Percentiles rank a stretch among this genome's conserved stretches.
Evolutionary conservation across 75 land plant species (phyloP).

Genomic region (Pinus tabuliformis): DNA sequence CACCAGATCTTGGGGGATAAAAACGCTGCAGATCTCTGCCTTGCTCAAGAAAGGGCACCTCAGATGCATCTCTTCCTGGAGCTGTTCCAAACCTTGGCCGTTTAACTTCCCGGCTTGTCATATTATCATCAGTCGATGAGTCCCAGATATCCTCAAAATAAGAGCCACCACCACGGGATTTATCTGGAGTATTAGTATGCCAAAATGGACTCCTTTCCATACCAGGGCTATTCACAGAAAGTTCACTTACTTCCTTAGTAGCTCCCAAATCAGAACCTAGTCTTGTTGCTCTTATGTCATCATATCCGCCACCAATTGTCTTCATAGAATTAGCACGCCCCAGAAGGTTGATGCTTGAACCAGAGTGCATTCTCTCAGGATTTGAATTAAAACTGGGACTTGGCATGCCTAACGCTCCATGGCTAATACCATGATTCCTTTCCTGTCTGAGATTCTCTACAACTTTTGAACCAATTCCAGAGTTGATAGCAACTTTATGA

Average conservation of each 20-base stretch:
- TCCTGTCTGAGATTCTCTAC: slow-evolving; percentile 17
- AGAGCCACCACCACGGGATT: slow-evolving; percentile 13
- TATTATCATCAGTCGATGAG: slow-evolving; percentile 26
- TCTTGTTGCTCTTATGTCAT: slow-evolving; percentile 19
- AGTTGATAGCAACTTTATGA: slow-evolving; percentile 10
- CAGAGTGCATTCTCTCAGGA: slow-evolving; percentile 16
- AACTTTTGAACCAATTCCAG: slow-evolving; percentile 9
- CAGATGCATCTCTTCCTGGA: slow-evolving; percentile 48
- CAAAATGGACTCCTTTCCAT: slow-evolving; percentile 22
- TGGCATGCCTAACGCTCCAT: slow-evolving; percentile 16
- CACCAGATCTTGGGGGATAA: slow-evolving; percentile 10
- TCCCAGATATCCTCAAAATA: slow-evolving; percentile 53
- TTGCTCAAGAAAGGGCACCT: slow-evolving; percentile 35
- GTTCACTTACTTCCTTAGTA: slow-evolving; percentile 25
- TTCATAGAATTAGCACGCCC: slow-evolving; percentile 17
- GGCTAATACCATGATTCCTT: slow-evolving; percentile 22
- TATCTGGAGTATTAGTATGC: slow-evolving; percentile 28
- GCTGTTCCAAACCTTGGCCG: slow-evolving; percentile 26
- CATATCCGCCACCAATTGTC: slow-evolving; percentile 9
- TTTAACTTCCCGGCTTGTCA: slow-evolving; percentile 28
- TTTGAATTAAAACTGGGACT: slow-evolving; percentile 27
- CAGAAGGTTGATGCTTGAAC: slow-evolving; percentile 17
- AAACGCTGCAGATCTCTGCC: slow-evolving; percentile 19
- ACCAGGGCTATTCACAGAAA: slow-evolving; percentile 20
- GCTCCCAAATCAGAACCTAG: slow-evolving; percentile 18